These are phyloP conservation scores for Botryobasidium botryosum DNA, from an alignment of 768 basidiomycete genomes.

Conservation along the genomic window DNA sequence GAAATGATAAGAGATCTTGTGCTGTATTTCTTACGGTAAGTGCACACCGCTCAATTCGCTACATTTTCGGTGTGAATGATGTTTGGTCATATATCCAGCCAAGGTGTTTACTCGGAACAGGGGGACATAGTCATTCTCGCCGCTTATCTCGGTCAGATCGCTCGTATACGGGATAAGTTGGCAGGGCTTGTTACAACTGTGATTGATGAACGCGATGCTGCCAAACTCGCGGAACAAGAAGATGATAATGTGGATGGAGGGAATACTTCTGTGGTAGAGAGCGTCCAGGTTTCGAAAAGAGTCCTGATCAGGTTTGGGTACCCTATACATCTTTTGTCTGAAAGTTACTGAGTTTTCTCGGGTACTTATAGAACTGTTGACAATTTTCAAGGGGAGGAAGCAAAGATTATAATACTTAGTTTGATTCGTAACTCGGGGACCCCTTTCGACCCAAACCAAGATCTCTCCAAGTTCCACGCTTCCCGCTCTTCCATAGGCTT, in stretches of 20 bases:
- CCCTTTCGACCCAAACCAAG: too few species aligned
- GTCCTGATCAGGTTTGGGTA: constrained; percentile 30
- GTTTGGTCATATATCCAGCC: constrained; percentile 17
- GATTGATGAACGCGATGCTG: constrained; percentile 53
- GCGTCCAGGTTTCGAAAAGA: constrained; percentile 33
- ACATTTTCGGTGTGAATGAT: too few species aligned
- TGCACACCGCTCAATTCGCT: not conserved
- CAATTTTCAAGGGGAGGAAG: constrained; percentile 39
- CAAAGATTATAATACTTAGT: constrained; percentile 51
- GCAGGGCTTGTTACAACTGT: constrained; percentile 36
- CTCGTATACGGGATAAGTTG: constrained; percentile 28
- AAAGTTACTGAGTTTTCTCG: too few species aligned
- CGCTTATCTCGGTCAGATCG: constrained; percentile 36
- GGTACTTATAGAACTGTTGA: constrained; percentile 70
- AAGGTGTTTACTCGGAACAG: constrained; percentile 29
- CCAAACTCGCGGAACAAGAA: constrained; percentile 38
- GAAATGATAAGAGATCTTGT: constrained; percentile 37
- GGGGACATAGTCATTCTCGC: constrained; percentile 40
- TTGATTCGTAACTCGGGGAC: constrained; percentile 52
- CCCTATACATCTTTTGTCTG: too few species aligned
- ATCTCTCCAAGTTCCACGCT: too few species aligned
- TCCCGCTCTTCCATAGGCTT: constrained; percentile 69
- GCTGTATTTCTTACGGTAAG: constrained; percentile 30
- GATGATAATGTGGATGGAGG: too few species aligned
- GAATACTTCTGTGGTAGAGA: constrained; percentile 22